Evolutionary conservation across 2,329 filamentous ascomycete species (phyloP), one percentile per base, ranked within the genome.

Genomic region (Epichloe elymi): DNA sequence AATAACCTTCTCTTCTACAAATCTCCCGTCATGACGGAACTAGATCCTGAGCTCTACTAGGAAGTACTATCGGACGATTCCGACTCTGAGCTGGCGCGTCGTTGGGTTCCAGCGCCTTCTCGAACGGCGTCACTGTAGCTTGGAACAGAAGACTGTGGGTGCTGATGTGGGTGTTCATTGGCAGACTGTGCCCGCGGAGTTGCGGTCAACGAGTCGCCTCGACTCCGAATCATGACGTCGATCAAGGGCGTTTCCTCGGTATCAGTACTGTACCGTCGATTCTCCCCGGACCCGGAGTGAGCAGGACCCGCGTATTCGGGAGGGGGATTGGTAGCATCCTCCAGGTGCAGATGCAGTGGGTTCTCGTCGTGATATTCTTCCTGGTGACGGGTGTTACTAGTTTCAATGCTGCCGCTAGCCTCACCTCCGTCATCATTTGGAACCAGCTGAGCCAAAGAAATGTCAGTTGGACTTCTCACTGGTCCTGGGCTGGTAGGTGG

Each of bases 391-490:
- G 61, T 57, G 50, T 51, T 37, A 11, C 35, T 53, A 47, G 55
- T 20, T 14, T 33, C 52, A 50, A 54, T 41, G 53, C 59, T 58
- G 59, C 51, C 54, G 63, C 69, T 56, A 58, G 61, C 67, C 52
- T 89, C 87, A 61, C 88, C 87, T n/a, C 74, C 79, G 51, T 82
- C 78, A 58, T 90, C 84, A 55, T 70, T 74, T 3, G 77, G 85
- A 43, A 87, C 83, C 49, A 96, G 76, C 61, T 91, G 88, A 30
- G 90, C 87, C 46, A 98, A 78, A 8, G 90, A 96, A 57, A 98
- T 98, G 65, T 97, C 93, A 11, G 93, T 97, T 8, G 93, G 90
- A 61, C 88, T 94, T 59, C 91, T 80, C 54, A 89, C 78, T 2
- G 93, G 93, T 3, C 93, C 93, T 0, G 91, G 90, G 62, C 88